phyloP scores from a whole-genome alignment of 306 rosid species.

The Ammopiptanthus mongolicus region DNA sequence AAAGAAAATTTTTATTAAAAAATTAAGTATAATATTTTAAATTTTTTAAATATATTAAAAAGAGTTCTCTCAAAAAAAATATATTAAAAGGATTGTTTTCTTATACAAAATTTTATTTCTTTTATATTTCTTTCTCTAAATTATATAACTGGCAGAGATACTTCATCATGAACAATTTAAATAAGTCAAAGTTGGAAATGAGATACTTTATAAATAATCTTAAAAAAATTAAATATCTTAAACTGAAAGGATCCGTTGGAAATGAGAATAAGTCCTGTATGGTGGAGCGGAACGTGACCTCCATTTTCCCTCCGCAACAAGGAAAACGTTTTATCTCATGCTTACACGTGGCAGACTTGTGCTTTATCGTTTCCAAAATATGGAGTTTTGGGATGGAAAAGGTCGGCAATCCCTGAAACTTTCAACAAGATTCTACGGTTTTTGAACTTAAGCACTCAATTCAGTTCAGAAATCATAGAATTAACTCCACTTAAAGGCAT shows the following conservation, averaged over 20 bases:
- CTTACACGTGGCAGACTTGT: constrained; percentile 30
- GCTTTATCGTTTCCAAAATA: too few species aligned
- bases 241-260: constrained; percentile 8
- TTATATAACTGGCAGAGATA: too few species aligned
- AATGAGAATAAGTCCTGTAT: constrained; percentile 3
- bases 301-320: not conserved
- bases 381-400: not conserved
- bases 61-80: too few species aligned
- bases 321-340: not conserved
- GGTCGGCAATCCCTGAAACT: not conserved
- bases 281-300: not conserved
- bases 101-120: too few species aligned
- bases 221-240: not conserved
- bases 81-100: too few species aligned
- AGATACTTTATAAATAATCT: too few species aligned
- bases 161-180: too few species aligned
- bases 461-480: not conserved
- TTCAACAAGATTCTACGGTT: not conserved
- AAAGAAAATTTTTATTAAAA: too few species aligned
- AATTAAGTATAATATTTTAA: too few species aligned
- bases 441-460: not conserved
- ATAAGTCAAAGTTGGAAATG: too few species aligned
- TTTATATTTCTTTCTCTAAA: too few species aligned
- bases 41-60: too few species aligned
- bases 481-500: not conserved